Conservation (phyloP, 768 basidiomycete genomes). For the Candolleomyces eurysporus region DNA sequence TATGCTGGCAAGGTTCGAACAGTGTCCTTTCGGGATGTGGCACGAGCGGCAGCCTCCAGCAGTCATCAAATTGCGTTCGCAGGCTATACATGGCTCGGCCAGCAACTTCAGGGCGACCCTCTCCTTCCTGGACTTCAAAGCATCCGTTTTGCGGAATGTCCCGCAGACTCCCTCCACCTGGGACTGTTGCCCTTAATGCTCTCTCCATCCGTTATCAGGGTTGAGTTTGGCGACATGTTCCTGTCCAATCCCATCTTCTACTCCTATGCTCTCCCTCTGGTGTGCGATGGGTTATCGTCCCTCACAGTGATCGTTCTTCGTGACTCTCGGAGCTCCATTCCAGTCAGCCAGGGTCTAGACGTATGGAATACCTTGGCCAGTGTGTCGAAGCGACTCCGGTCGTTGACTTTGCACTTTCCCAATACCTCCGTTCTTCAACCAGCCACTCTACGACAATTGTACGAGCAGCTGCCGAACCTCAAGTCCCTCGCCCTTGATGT, state of each 20-base stretch:
- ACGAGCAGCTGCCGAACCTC: too few species aligned
- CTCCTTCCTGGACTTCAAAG: background rate
- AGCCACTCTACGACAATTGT: too few species aligned
- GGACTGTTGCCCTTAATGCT: background rate
- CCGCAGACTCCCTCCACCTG: background rate
- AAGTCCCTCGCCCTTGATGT: too few species aligned
- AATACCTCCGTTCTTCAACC: too few species aligned
- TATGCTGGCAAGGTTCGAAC: background rate
- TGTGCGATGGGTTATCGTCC: background rate
- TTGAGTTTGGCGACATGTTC: background rate
- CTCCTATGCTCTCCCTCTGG: background rate
- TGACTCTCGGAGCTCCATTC: too few species aligned
- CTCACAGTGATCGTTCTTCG: background rate
- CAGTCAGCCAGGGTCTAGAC: too few species aligned
- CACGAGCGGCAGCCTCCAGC: too few species aligned
- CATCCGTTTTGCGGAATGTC: background rate
- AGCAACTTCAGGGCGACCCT: background rate
- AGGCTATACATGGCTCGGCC: background rate
- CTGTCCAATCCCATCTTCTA: background rate
- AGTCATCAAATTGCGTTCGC: background rate
- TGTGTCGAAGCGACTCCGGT: too few species aligned
- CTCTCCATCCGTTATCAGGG: background rate
- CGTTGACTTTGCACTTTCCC: too few species aligned
- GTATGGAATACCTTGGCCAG: too few species aligned
- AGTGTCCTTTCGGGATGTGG: background rate